A percentile compares a stretch with the other conserved stretches of the same genome.
phyloP scores from a whole-genome alignment of 2,329 filamentous ascomycete genomes.

The Diaporthe sp. region DNA sequence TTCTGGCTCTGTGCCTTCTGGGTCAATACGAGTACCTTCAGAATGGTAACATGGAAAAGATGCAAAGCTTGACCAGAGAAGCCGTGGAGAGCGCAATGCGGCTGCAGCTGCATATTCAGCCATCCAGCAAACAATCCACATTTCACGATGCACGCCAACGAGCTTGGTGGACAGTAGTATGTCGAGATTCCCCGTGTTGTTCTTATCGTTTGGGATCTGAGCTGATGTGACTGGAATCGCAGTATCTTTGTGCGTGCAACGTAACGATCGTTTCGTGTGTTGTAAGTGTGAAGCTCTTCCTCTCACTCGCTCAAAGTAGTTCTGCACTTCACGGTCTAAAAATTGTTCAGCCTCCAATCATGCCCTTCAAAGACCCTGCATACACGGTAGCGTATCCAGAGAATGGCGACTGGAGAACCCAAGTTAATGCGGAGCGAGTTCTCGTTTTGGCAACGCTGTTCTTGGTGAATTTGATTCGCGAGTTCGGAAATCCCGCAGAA shows the following conservation, averaged over 20 bases:
- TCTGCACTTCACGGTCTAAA: neutral
- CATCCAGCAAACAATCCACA: neutral
- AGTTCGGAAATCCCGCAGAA: constrained; percentile 1
- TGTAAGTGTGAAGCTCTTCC: neutral
- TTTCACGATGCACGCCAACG: neutral
- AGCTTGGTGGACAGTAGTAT: constrained; percentile 15
- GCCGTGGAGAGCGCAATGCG: neutral
- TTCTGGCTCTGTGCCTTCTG: neutral
- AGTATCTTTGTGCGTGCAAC: constrained; percentile 11
- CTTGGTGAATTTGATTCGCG: neutral
- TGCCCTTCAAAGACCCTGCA: neutral
- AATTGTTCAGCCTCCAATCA: neutral
- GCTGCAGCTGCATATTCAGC: neutral
- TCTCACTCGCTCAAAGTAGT: neutral
- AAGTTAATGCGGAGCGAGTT: neutral
- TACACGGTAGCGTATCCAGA: neutral
- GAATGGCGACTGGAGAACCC: neutral
- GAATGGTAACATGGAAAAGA: neutral
- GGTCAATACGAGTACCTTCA: neutral
- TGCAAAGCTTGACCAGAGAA: neutral
- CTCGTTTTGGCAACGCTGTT: constrained; percentile 8
- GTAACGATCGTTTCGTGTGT: constrained; percentile 6
- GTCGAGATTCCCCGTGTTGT: neutral
- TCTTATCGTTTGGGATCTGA: neutral
- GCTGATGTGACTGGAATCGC: neutral